phyloP scores from a whole-genome alignment of 768 basidiomycete genomes.

The Kwoniella botswanensis region DNA sequence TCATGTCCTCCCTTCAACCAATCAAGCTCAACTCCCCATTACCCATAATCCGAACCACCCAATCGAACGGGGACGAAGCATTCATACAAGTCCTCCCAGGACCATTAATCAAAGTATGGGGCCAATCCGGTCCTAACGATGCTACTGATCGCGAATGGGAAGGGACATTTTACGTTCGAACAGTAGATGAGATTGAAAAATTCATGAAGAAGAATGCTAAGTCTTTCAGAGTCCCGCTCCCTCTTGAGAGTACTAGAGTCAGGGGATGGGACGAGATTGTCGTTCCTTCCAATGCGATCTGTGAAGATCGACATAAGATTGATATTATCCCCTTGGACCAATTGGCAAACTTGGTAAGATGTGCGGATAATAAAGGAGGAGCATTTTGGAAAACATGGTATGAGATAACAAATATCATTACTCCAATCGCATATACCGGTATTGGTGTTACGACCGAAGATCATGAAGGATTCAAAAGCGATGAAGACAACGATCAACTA shows the following conservation, averaged over 20 bases:
- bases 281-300: conserved; percentile 82
- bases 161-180: not conserved
- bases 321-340: conserved; percentile 64
- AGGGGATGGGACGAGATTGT: conserved; percentile 70
- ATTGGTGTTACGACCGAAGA: not conserved
- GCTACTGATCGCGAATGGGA: not conserved
- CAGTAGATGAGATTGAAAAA: not conserved
- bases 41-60: not conserved
- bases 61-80: conserved; percentile 5
- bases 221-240: not conserved
- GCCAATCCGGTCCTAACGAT: not conserved
- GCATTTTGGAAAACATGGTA: conserved; percentile 7
- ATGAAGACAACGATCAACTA: conserved; percentile 64
- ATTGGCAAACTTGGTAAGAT: not conserved
- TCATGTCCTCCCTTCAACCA: not conserved
- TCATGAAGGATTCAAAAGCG: conserved; percentile 52
- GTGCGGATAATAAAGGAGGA: conserved; percentile 63
- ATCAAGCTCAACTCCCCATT: not conserved
- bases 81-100: conserved; percentile 1
- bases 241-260: conserved; percentile 28
- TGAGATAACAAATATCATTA: not conserved
- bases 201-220: conserved; percentile 4
- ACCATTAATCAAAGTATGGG: conserved; percentile 6
- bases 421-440: no score
- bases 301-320: conserved; percentile 83